Base-by-base conservation (phyloP, 2,329 filamentous ascomycete genomes). In the Penicillium capsulatum region DNA sequence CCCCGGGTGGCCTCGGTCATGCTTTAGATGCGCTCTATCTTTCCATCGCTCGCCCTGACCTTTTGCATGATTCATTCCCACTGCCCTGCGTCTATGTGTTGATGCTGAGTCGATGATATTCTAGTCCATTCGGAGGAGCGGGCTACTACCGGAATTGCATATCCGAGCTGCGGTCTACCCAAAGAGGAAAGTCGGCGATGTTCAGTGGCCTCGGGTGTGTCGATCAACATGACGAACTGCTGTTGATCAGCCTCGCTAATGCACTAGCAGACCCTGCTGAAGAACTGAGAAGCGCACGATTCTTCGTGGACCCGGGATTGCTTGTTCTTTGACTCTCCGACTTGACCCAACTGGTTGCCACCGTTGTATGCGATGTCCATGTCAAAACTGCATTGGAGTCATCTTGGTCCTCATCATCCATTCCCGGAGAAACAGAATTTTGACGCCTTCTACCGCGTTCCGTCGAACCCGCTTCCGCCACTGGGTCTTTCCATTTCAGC, bases 351-450 rank as follows among this genome's bases (percentile, higher is more conserved):
- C 30, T 19, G 26, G n/a, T 17, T 16, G 31, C 24, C 31, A 29
- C 27, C 36, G 33, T 16, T 39, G 52, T 50, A 55, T 63, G 61
- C 60, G 43, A 65, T 66, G 63, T 63, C 59, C 58, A 47, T 66
- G 45, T 59, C 60, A 53, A 58, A 61, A 55, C 36, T 55, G 38
- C 49, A 51, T 37, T 59, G 56, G 51, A 59, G 50, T 54, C 58
- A 58, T 41, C 49, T 59, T 40, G 54, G 51, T 55, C 49, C 53
- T 55, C 50, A 61, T 38, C 54, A 53, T 47, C 53, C 57, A 29
- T 57, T 57, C 42, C 52, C 54, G 41, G 50, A 55, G 38, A 54
- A 56, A 43, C 58, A 61, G 48, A 54, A 58, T 36, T 42, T 56
- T 34, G 26, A 50, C 35, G 47, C 33, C 36, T 49, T 54, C 22